Evolutionary conservation across 2,329 filamentous ascomycete species (phyloP).

Genomic region (Alternaria gansuensis): DNA sequence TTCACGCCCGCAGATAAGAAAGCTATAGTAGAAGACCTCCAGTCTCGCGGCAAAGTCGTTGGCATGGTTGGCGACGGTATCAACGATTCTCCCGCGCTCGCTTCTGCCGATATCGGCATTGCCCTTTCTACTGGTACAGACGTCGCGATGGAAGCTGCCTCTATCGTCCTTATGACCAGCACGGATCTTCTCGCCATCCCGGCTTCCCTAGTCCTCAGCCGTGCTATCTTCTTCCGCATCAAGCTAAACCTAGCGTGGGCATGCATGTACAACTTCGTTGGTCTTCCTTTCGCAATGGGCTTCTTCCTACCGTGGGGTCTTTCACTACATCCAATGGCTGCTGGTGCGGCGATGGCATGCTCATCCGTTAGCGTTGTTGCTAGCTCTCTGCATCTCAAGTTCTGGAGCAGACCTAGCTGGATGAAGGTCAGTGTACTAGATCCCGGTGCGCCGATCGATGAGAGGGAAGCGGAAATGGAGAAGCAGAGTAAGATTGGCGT

Average conservation of each 20-base stretch:
- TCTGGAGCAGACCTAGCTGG: constrained; percentile 86
- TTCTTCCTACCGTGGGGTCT: constrained; percentile 89
- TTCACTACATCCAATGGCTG: constrained; percentile 91
- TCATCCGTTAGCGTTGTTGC: constrained; percentile 90
- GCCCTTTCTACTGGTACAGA: constrained; percentile 93
- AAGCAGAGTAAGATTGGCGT: constrained; percentile 33
- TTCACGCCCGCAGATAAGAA: constrained; percentile 93
- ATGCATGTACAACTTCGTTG: constrained; percentile 89
- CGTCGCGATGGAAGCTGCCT: constrained; percentile 96
- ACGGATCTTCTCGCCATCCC: constrained; percentile 94
- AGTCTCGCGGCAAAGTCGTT: constrained; percentile 76
- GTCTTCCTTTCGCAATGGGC: constrained; percentile 96
- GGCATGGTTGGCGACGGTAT: constrained; percentile 98
- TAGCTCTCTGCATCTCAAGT: constrained; percentile 82
- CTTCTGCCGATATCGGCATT: constrained; percentile 91
- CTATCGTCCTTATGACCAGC: constrained; percentile 93
- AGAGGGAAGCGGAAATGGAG: constrained; percentile 41
- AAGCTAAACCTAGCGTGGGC: constrained; percentile 94
- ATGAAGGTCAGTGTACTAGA: constrained; percentile 77
- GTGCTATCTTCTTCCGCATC: constrained; percentile 88
- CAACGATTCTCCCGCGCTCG: constrained; percentile 95
- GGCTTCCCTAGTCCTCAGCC: constrained; percentile 80
- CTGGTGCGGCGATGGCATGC: constrained; percentile 90
- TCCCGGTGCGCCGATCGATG: constrained; percentile 43
- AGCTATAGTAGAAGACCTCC: constrained; percentile 79